Conservation (phyloP, 805 yeast species). For the Kodamaea hsintzibuensis region DNA sequence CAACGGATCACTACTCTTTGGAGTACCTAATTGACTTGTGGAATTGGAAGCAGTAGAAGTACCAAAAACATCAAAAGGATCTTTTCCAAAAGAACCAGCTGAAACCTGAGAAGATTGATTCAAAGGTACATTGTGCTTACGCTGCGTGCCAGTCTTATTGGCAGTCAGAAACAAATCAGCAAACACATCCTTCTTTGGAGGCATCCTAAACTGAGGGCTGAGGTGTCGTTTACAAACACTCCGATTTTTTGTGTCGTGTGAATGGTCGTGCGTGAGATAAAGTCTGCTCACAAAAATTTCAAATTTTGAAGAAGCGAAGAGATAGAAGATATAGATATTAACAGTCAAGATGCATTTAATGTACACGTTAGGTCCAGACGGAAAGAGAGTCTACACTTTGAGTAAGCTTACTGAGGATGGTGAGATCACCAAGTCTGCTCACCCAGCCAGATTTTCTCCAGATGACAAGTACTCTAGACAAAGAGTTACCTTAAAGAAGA, state of each 20-base stretch:
- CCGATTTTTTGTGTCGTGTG: conserved; percentile 4
- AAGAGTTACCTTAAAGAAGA: conserved; percentile 96
- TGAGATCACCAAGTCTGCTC: conserved; percentile 97
- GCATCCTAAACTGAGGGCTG: conserved; percentile 12
- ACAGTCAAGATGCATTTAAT: conserved; percentile 83
- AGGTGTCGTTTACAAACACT: background rate
- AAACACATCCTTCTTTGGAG: conserved; percentile 47
- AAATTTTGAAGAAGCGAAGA: conserved; percentile 1
- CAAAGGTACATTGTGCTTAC: conserved; percentile 2
- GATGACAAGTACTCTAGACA: conserved; percentile 99
- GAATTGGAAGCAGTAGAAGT: background rate
- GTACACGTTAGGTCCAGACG: conserved; percentile 94
- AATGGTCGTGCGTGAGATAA: background rate
- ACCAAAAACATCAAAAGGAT: conserved; percentile 7
- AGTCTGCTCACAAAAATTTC: conserved; percentile 5
- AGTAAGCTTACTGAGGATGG: conserved; percentile 80
- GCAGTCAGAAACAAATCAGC: conserved; percentile 40
- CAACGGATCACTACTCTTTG: conserved; percentile 3
- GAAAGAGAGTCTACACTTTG: conserved; percentile 93
- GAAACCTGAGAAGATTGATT: background rate
- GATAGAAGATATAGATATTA: background rate
- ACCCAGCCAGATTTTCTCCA: conserved; percentile 99
- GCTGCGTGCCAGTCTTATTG: conserved; percentile 7
- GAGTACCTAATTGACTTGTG: conserved; percentile 1
- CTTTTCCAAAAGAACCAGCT: background rate